A percentile compares a stretch with the other conserved stretches of the same genome.
These are phyloP conservation scores for Pythium aphanidermatum DNA, from an alignment of 352 stramenopile species.

Conservation along the genomic window DNA sequence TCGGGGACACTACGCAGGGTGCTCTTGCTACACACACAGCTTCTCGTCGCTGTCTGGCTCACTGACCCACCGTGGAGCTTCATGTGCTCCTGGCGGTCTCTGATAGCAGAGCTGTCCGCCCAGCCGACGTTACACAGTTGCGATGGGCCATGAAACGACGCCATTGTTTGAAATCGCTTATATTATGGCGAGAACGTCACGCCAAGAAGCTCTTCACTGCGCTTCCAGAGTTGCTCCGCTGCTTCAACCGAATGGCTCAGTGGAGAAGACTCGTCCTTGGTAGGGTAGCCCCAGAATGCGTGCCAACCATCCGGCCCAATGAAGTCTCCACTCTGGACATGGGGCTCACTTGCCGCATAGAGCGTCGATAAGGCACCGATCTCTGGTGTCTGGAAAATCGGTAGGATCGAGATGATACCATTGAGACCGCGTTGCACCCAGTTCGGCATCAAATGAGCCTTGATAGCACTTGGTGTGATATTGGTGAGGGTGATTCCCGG, in stretches of 20 bases:
- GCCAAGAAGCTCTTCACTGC: slow-evolving; percentile 20
- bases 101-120: too few relatives aligned
- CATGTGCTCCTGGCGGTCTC: too few relatives aligned
- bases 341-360: slow-evolving; percentile 37
- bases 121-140: too few relatives aligned
- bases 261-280: slow-evolving; percentile 28
- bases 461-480: slow-evolving; percentile 44
- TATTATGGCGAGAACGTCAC: too few relatives aligned
- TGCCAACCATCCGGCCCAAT: slow-evolving; percentile 44
- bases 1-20: too few relatives aligned
- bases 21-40: too few relatives aligned
- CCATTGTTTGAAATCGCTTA: too few relatives aligned
- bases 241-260: slow-evolving; percentile 16
- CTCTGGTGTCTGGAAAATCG: slow-evolving; percentile 34
- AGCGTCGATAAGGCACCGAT: slow-evolving; percentile 46
- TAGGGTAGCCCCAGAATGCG: slow-evolving; percentile 35
- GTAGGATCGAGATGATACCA: slow-evolving; percentile 32
- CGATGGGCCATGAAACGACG: too few relatives aligned
- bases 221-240: slow-evolving; percentile 10
- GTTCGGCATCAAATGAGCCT: slow-evolving; percentile 14
- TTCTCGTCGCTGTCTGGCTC: too few relatives aligned
- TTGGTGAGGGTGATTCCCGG: slow-evolving; percentile 44
- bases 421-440: slow-evolving; percentile 30
- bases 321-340: slow-evolving; percentile 39
- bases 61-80: too few relatives aligned